Evolutionary conservation across 768 basidiomycete genomes (phyloP).

Genomic region (Trametes coccinea): DNA sequence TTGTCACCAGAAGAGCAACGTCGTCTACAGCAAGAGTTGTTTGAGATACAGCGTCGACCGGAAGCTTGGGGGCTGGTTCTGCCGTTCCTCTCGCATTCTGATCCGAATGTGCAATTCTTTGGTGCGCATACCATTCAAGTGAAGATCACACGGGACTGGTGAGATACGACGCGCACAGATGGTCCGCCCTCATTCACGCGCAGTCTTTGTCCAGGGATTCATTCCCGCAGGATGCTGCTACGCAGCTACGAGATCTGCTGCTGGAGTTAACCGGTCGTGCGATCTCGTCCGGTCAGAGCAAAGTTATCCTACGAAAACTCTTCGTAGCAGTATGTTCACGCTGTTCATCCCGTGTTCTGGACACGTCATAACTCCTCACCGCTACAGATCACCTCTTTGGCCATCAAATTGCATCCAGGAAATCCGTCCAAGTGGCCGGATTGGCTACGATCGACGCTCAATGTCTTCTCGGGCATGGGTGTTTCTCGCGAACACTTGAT

Average conservation of each 20-base stretch:
- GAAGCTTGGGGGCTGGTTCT: constrained; percentile 86
- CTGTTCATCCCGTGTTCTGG: neutral
- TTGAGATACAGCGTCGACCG: constrained; percentile 71
- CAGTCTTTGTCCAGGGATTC: constrained; percentile 55
- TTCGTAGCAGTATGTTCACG: constrained; percentile 73
- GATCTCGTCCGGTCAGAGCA: constrained; percentile 55
- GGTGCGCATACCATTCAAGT: constrained; percentile 93
- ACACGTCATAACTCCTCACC: neutral
- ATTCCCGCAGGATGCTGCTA: constrained; percentile 63
- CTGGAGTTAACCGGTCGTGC: constrained; percentile 71
- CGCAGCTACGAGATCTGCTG: constrained; percentile 62
- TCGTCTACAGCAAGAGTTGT: constrained; percentile 68
- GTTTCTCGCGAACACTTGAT: constrained; percentile 61
- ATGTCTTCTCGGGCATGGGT: constrained; percentile 59
- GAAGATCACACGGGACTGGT: constrained; percentile 94
- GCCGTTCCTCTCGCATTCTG: constrained; percentile 68
- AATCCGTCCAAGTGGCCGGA: constrained; percentile 66
- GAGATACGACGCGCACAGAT: constrained; percentile 25
- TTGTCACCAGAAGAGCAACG: constrained; percentile 61
- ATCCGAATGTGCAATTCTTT: constrained; percentile 90
- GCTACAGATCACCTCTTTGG: constrained; percentile 62
- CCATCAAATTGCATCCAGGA: constrained; percentile 66
- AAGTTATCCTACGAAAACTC: constrained; percentile 80
- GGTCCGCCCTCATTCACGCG: neutral
- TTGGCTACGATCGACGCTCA: constrained; percentile 71